Percentiles rank a stretch among this genome's conserved stretches.
Conservation (phyloP, 2,329 filamentous ascomycete genomes). For the Fusarium paranaense region DNA sequence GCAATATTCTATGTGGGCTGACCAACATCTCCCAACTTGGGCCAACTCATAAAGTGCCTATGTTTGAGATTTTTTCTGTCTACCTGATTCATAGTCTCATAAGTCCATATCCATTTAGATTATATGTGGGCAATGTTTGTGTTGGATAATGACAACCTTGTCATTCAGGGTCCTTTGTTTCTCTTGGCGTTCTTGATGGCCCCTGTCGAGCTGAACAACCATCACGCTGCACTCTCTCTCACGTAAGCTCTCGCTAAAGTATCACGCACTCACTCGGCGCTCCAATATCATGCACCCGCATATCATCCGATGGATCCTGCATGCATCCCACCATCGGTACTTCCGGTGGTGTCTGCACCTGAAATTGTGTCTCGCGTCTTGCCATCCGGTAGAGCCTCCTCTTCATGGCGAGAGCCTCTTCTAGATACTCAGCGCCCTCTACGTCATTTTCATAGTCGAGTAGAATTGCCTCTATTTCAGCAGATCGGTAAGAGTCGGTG, state of each 20-base stretch:
- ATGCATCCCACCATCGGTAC: not conserved
- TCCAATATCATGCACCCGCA: not conserved
- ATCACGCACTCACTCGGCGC: not conserved
- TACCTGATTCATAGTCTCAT: not conserved
- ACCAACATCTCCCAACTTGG: not conserved
- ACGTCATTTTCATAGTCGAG: constrained; percentile 34
- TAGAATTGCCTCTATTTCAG: constrained; percentile 22
- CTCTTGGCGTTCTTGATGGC: not conserved
- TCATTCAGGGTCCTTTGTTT: not conserved
- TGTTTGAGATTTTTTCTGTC: not conserved
- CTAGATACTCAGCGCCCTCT: constrained; percentile 26
- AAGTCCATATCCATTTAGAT: too few species aligned
- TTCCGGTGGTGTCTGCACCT: not conserved
- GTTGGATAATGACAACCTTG: not conserved
- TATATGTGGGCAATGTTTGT: too few species aligned
- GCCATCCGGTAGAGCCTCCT: constrained; percentile 22
- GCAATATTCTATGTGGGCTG: not conserved
- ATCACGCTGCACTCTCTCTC: not conserved
- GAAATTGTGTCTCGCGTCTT: not conserved
- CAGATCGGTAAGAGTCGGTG: constrained; percentile 8
- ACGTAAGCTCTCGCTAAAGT: not conserved
- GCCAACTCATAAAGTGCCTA: not conserved
- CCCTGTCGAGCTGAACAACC: not conserved
- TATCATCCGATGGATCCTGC: not conserved
- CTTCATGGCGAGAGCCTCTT: constrained; percentile 20